Evolutionary conservation across 2,329 filamentous ascomycete species (phyloP).

Genomic region (Talaromyces sp.): DNA sequence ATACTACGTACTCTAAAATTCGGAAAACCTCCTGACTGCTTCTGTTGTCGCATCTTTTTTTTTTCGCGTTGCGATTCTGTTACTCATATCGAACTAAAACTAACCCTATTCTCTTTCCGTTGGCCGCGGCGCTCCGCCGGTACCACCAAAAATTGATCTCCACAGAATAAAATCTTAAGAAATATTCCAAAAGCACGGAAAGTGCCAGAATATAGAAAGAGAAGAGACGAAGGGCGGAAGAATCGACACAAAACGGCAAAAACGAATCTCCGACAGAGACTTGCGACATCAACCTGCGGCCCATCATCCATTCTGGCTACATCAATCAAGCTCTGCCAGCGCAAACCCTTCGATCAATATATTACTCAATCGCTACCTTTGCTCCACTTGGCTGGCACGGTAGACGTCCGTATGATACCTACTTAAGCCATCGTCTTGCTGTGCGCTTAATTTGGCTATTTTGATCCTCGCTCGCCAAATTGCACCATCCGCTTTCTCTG

Average conservation of each 20-base stretch:
- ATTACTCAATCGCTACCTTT: neutral
- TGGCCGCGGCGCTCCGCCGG: slow-evolving; percentile 11
- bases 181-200: neutral
- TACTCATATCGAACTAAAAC: neutral
- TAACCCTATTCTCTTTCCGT: slow-evolving; percentile 11
- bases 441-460: slow-evolving; percentile 3
- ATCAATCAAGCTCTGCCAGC: slow-evolving; percentile 3
- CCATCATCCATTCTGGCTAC: neutral
- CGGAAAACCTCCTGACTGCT: neutral
- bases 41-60: neutral
- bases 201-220: neutral
- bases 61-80: neutral
- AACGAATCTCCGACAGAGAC: neutral
- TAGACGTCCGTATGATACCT: neutral
- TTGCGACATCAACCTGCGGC: neutral
- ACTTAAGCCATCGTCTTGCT: neutral
- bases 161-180: neutral
- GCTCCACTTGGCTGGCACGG: slow-evolving; percentile 10
- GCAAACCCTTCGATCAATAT: neutral
- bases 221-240: neutral
- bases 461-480: slow-evolving; percentile 13
- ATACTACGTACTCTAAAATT: neutral
- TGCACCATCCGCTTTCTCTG: slow-evolving; percentile 13
- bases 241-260: neutral
- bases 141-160: slow-evolving; percentile 6